Conservation (phyloP, 768 basidiomycete genomes). For the Mycena crocata region DNA sequence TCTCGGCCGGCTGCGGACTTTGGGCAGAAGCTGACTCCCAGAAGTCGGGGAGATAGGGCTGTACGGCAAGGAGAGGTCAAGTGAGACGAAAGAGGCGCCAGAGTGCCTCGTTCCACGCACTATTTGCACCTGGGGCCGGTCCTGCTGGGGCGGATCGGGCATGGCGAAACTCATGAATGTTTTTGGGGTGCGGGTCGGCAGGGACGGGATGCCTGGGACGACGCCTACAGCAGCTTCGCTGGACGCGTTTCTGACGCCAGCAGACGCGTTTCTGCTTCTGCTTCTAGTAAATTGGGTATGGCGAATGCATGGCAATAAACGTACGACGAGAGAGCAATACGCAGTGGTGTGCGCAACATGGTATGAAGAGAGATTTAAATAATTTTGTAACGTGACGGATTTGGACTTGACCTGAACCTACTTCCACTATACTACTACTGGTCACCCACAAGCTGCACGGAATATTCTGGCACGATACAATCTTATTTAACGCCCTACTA, state of each 20-base stretch:
- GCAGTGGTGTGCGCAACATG: constrained; percentile 15
- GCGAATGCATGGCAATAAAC: constrained; percentile 8
- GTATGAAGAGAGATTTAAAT: no score
- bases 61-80: constrained; percentile 54
- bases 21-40: constrained; percentile 51
- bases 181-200: constrained; percentile 37
- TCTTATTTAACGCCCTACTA: no score
- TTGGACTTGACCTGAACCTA: no score
- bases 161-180: constrained; percentile 62
- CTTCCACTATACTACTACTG: no score
- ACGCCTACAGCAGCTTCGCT: constrained; percentile 40
- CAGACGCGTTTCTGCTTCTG: constrained; percentile 10
- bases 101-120: constrained; percentile 56
- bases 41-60: constrained; percentile 62
- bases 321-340: constrained; percentile 3
- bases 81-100: constrained; percentile 37
- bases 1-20: constrained; percentile 32
- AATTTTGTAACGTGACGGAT: no score
- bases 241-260: constrained; percentile 39
- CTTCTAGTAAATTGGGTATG: constrained; percentile 34
- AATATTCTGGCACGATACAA: no score
- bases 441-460: no score
- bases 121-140: constrained; percentile 62
- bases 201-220: constrained; percentile 59
- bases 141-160: constrained; percentile 63